These are phyloP conservation scores for Phytophthora sp. DNA, from an alignment of 352 stramenopile genomes.

Conservation along the genomic window DNA sequence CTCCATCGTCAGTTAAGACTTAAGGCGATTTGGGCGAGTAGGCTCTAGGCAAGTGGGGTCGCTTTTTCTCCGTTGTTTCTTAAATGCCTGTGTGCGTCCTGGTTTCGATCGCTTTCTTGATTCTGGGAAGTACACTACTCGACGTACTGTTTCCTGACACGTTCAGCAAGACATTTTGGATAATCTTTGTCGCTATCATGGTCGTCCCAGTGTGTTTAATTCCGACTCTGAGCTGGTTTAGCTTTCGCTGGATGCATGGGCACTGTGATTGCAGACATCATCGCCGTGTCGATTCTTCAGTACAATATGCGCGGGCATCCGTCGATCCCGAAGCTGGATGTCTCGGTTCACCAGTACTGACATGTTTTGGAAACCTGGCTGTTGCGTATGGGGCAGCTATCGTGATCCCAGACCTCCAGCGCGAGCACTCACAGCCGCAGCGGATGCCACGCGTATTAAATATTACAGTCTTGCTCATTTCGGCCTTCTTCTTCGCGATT, in stretches of 20 bases:
- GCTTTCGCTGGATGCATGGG: conserved; percentile 24
- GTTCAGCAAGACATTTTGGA: conserved; percentile 27
- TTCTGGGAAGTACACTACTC: conserved; percentile 19
- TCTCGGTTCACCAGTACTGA: conserved; percentile 14
- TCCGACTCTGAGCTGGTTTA: conserved; percentile 18
- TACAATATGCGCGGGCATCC: conserved; percentile 23
- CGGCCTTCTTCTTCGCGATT: conserved; percentile 24
- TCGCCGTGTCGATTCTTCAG: conserved; percentile 17
- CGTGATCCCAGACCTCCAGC: conserved; percentile 20
- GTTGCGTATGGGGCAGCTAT: conserved; percentile 15
- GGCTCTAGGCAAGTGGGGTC: conserved; percentile 17
- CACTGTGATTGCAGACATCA: conserved; percentile 20
- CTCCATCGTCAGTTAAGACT: conserved; percentile 17
- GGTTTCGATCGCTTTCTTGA: conserved; percentile 13
- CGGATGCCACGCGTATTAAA: conserved; percentile 22
- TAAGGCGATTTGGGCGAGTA: conserved; percentile 23
- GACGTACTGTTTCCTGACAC: conserved; percentile 21
- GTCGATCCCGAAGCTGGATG: conserved; percentile 20
- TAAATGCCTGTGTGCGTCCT: conserved; percentile 23
- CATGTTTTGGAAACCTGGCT: conserved; percentile 17
- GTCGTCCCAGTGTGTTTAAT: conserved; percentile 24
- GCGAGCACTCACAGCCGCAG: conserved; percentile 17
- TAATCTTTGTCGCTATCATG: conserved; percentile 24
- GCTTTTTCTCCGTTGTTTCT: conserved; percentile 21
- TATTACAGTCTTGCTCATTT: conserved; percentile 14